A percentile compares a stretch with the other conserved stretches of the same genome.
These are phyloP conservation scores for Solanum etuberosum DNA, from an alignment of 257 asterid genomes.

Conservation along the genomic window DNA sequence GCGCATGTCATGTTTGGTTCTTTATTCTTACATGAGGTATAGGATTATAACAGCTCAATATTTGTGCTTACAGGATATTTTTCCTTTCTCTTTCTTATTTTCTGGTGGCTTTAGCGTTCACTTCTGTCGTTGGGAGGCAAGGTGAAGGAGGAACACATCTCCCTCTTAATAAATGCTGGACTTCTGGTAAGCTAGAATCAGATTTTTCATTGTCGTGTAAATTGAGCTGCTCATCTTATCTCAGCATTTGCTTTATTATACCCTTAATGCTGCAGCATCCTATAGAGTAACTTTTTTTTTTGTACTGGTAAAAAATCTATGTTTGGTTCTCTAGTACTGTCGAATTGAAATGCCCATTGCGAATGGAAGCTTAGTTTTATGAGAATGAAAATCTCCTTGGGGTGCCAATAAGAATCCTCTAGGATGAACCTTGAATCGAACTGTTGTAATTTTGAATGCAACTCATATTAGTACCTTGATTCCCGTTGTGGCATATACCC, in stretches of 20 bases:
- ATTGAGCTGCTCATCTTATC: not conserved
- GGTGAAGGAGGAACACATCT: slow-evolving; percentile 81
- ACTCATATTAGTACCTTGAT: not conserved
- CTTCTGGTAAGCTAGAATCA: slow-evolving; percentile 54
- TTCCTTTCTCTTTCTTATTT: not conserved
- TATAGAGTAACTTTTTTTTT: not conserved
- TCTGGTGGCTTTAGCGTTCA: slow-evolving; percentile 44
- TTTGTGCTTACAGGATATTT: not conserved
- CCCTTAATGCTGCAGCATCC: not conserved
- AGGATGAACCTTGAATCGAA: not conserved
- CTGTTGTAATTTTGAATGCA: not conserved
- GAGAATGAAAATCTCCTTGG: not conserved
- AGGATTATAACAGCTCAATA: not conserved
- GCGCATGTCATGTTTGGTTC: not conserved
- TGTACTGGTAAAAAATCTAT: not conserved
- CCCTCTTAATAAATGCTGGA: slow-evolving; percentile 78
- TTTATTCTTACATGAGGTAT: not conserved
- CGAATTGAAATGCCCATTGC: not conserved
- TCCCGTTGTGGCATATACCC: not conserved
- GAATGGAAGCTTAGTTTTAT: not conserved
- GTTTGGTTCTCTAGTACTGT: not conserved
- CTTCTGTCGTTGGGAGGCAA: slow-evolving; percentile 76
- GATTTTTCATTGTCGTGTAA: not conserved
- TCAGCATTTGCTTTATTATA: not conserved
- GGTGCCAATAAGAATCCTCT: not conserved